Conservation (phyloP, 108 stramenopile species). For the Hondaea fermentalgiana region DNA sequence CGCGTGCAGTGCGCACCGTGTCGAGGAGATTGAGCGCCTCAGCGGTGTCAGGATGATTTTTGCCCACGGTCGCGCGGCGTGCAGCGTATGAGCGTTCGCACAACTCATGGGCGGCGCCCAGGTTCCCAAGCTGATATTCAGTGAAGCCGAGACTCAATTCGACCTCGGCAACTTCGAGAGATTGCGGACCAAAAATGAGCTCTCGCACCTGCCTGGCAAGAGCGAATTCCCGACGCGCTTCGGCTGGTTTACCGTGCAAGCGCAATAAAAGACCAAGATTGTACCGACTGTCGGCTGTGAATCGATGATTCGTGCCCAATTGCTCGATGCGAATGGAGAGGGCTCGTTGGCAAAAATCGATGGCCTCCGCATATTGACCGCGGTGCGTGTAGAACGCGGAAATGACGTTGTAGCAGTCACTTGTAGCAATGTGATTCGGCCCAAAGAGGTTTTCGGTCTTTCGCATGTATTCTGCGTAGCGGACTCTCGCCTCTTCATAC, state of each 20-base stretch:
- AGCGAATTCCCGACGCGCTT: background rate
- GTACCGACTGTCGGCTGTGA: background rate
- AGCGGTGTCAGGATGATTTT: background rate
- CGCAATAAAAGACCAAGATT: background rate
- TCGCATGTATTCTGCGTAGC: background rate
- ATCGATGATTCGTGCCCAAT: background rate
- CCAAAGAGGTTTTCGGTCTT: background rate
- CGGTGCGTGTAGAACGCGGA: background rate
- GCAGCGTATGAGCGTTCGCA: background rate
- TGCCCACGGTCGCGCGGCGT: background rate
- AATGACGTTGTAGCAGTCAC: slow-evolving; percentile 2
- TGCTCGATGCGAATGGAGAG: background rate
- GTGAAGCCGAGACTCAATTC: background rate
- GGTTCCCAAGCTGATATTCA: background rate
- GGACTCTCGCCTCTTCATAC: background rate
- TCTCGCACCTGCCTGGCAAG: background rate
- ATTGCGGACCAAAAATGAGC: background rate
- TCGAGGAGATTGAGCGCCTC: background rate
- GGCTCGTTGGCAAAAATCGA: background rate
- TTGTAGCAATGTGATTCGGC: background rate
- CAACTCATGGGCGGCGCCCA: background rate
- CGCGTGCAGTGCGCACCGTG: background rate
- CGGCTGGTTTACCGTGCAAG: background rate
- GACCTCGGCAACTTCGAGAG: slow-evolving; percentile 3
- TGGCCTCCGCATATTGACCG: background rate